A percentile compares a stretch with the other conserved stretches of the same genome.
Conservation (phyloP, 257 asterid genomes). For the Nicotiana sylvestris region DNA sequence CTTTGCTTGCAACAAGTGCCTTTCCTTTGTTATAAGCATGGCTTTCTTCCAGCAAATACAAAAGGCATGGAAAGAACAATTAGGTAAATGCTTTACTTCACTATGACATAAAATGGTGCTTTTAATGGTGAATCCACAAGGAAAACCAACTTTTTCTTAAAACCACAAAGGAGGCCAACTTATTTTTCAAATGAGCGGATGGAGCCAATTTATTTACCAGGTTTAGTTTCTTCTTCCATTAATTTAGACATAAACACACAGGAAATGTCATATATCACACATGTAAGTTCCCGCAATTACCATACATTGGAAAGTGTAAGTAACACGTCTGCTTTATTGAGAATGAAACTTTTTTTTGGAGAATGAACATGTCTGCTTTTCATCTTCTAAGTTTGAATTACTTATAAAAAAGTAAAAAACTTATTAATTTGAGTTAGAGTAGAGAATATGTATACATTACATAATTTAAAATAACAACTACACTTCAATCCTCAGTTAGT, state of each 20-base stretch:
- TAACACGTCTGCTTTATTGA: not conserved
- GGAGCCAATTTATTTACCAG: not conserved
- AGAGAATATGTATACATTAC: not conserved
- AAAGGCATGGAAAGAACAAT: slow-evolving; percentile 9
- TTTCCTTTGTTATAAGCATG: slow-evolving; percentile 87
- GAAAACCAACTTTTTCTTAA: not conserved
- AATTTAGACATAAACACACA: not conserved
- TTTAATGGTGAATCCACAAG: not conserved
- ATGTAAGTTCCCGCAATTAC: not conserved
- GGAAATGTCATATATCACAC: not conserved
- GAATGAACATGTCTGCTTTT: not conserved
- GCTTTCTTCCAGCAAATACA: slow-evolving; percentile 74
- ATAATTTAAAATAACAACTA: not conserved
- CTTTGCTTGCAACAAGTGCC: slow-evolving; percentile 90
- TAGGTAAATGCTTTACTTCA: not conserved
- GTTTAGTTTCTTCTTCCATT: not conserved
- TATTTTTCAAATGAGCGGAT: not conserved
- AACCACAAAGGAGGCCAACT: not conserved
- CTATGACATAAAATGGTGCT: not conserved
- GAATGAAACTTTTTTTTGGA: no score
- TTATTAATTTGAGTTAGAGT: not conserved
- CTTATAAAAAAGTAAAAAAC: not conserved
- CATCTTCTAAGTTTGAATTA: not conserved
- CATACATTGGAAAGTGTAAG: not conserved
- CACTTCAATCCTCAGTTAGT: not conserved